Conservation (phyloP, 345 rosid genomes). For the Brassica incana region DNA sequence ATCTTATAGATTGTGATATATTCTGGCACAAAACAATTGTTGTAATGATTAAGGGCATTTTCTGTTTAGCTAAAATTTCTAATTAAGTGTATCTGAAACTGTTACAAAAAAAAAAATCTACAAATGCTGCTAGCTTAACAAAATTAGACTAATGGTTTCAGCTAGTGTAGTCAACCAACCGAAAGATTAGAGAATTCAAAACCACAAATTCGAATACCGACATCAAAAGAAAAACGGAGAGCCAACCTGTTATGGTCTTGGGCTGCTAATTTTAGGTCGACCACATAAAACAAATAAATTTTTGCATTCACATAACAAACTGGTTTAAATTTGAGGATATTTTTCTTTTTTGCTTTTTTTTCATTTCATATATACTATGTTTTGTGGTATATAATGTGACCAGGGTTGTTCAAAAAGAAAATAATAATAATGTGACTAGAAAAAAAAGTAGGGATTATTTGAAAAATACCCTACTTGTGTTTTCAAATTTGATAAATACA, state of each 20-base stretch:
- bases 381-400: neutral
- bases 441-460: neutral
- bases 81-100: too few relatives aligned
- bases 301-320: neutral
- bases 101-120: neutral
- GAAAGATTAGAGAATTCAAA: neutral
- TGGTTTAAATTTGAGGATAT: neutral
- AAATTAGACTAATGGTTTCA: neutral
- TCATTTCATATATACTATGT: neutral
- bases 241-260: neutral
- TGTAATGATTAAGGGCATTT: neutral
- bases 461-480: too few relatives aligned
- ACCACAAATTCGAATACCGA: conserved; percentile 11
- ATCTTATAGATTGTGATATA: neutral
- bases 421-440: neutral
- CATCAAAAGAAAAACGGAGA: neutral
- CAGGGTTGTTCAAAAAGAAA: too few relatives aligned
- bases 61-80: too few relatives aligned
- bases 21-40: neutral
- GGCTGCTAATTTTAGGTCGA: neutral
- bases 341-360: neutral
- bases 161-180: neutral
- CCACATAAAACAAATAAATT: neutral
- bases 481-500: too few relatives aligned
- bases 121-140: neutral